Conservation (phyloP, 805 yeast species). For the Schwanniomyces pseudopolymorphus region DNA sequence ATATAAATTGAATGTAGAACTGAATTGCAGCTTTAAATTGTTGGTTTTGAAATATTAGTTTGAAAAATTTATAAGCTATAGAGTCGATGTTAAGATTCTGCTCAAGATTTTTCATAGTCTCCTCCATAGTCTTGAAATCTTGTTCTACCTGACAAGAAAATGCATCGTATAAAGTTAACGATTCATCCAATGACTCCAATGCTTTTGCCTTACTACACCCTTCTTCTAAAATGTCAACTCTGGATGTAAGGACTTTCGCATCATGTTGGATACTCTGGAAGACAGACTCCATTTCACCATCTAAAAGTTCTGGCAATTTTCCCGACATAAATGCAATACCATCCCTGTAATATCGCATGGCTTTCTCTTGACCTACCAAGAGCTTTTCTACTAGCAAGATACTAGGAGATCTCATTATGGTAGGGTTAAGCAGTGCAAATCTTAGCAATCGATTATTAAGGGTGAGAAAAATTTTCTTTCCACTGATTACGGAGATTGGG, state of each 20-base stretch:
- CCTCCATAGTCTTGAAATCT: neutral
- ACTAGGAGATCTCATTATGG: conserved; percentile 1
- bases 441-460: neutral
- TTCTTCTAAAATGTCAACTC: neutral
- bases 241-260: neutral
- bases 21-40: neutral
- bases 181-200: neutral
- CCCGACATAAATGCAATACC: neutral
- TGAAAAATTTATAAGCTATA: neutral
- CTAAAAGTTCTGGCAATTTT: neutral
- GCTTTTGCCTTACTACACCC: neutral
- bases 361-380: neutral
- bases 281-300: neutral
- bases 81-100: neutral
- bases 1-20: neutral
- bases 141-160: neutral
- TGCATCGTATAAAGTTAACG: neutral
- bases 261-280: neutral
- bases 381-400: neutral
- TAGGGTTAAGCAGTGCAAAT: neutral
- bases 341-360: neutral
- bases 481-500: neutral
- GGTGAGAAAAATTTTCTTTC: conserved; percentile 1
- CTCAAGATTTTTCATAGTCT: neutral
- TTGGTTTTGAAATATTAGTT: neutral